A percentile compares a stretch with the other conserved stretches of the same genome.
phyloP scores from a whole-genome alignment of 495 filamentous ascomycete genomes.

The Penicillium dipodomyicola region DNA sequence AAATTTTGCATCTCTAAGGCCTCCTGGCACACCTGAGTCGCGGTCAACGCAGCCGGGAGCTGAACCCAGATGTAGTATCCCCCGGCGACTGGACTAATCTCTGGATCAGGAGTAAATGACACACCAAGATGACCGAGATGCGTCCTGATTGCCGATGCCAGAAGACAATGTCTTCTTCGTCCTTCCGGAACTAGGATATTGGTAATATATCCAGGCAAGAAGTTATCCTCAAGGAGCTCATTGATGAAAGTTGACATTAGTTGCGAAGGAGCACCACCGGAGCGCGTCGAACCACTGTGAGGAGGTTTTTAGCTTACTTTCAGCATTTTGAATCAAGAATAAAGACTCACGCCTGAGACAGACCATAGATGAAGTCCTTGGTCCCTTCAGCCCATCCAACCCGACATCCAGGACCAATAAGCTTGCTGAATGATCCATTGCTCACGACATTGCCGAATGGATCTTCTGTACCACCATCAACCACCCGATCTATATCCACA shows the following conservation, averaged over 20 bases:
- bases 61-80: slow-evolving; percentile 71
- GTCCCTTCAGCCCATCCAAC: slow-evolving; percentile 71
- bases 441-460: slow-evolving; percentile 64
- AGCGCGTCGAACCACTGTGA: slow-evolving; percentile 46
- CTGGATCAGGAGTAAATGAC: slow-evolving; percentile 41
- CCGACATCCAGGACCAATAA: slow-evolving; percentile 63
- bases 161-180: slow-evolving; percentile 43
- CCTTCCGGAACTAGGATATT: slow-evolving; percentile 46
- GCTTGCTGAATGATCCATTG: slow-evolving; percentile 72
- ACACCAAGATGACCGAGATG: slow-evolving; percentile 56
- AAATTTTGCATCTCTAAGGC: slow-evolving; percentile 51
- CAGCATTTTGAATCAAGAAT: slow-evolving; percentile 17
- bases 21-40: slow-evolving; percentile 43
- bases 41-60: slow-evolving; percentile 45
- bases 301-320: background rate
- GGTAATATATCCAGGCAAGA: slow-evolving; percentile 45
- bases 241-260: slow-evolving; percentile 61
- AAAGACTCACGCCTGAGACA: slow-evolving; percentile 51
- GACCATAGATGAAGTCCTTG: slow-evolving; percentile 51
- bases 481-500: slow-evolving; percentile 59
- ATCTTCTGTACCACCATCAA: slow-evolving; percentile 42
- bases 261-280: slow-evolving; percentile 70
- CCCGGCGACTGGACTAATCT: slow-evolving; percentile 47
- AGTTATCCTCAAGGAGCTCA: slow-evolving; percentile 48
- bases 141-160: slow-evolving; percentile 47